Evolutionary conservation across 202 grass and related monocot genomes (phyloP), one percentile per base, ranked within the genome.

Genomic region (Schoenoplectus tabernaemontani): DNA sequence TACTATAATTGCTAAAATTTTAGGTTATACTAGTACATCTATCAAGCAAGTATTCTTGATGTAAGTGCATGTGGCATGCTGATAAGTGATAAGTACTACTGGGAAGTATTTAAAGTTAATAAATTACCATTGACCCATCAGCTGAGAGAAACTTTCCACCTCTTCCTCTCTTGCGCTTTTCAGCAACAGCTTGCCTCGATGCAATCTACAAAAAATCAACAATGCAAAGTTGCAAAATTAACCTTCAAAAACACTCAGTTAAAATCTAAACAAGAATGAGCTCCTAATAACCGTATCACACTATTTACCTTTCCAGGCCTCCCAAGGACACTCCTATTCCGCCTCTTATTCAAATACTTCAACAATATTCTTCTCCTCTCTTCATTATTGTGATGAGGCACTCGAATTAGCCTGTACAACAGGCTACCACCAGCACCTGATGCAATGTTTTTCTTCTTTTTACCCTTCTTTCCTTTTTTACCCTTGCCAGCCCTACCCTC

Each of bases 331-430:
- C 83, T 78, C 62, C 90, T 93, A 82, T 84, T 91, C 62, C 85
- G 87, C 24, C 88, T 65, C 63, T 97, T 93, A 1, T 83, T 88
- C 68, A 91, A 80, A 81, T 93, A 93, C 53, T 89, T 97, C 59
- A 71, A 22, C 64, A 97, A 84, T 81, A 91, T 88, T 54, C 89
- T 93, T 83, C 90, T 89, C 79, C 90, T 93, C 48, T 97, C 93
- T 53, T 87, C 88, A 20, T 85, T 83, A 44, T 33, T 88, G 44
- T 91, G 84, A 46, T 87, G 88, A 1, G 87, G 90, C 0, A 79
- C 85, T 51, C 78, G 87, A 53, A 78, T 80, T 81, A 50, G 34
- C 28, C 89, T 89, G 90, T 48, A 67, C 58, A 79, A 84, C 82
- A 28, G 81, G 56, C 81, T 87, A 83, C 47, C 79, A 26, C 83